Conservation (phyloP, 1,284 basidiomycete species). For the Cystobasidium sp. region DNA sequence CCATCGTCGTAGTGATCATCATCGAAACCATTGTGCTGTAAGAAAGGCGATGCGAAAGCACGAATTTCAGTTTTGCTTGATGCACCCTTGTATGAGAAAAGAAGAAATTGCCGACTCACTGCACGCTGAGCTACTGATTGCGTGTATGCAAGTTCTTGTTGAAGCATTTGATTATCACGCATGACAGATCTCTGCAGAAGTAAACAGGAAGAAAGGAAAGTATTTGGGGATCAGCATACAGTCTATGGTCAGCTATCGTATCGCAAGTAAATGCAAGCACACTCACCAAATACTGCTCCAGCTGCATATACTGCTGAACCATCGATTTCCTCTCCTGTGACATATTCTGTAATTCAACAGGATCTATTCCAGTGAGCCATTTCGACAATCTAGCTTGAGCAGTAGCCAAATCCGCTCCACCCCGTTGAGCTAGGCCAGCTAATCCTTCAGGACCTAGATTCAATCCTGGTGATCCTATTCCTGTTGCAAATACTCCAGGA, state of each 20-base stretch:
- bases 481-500: slow-evolving; percentile 22
- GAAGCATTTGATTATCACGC: slow-evolving; percentile 22
- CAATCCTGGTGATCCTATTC: slow-evolving; percentile 11
- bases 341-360: neutral
- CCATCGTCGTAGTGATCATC: slow-evolving; percentile 16
- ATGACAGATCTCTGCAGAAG: slow-evolving; percentile 15
- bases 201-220: neutral
- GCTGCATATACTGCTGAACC: slow-evolving; percentile 8
- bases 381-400: slow-evolving; percentile 14
- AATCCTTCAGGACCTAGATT: slow-evolving; percentile 17
- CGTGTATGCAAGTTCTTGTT: slow-evolving; percentile 8
- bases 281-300: slow-evolving; percentile 31
- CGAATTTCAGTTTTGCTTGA: neutral
- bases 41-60: neutral
- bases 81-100: neutral
- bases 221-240: neutral
- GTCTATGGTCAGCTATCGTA: neutral
- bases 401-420: slow-evolving; percentile 11
- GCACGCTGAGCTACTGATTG: slow-evolving; percentile 1
- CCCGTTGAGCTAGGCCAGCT: slow-evolving; percentile 27
- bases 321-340: slow-evolving; percentile 3
- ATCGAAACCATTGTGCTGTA: neutral
- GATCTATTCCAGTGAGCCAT: slow-evolving; percentile 16
- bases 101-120: neutral
- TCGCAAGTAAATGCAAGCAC: neutral